phyloP scores from a whole-genome alignment of 2,329 filamentous ascomycete genomes.

The Hypoxylon sp. region DNA sequence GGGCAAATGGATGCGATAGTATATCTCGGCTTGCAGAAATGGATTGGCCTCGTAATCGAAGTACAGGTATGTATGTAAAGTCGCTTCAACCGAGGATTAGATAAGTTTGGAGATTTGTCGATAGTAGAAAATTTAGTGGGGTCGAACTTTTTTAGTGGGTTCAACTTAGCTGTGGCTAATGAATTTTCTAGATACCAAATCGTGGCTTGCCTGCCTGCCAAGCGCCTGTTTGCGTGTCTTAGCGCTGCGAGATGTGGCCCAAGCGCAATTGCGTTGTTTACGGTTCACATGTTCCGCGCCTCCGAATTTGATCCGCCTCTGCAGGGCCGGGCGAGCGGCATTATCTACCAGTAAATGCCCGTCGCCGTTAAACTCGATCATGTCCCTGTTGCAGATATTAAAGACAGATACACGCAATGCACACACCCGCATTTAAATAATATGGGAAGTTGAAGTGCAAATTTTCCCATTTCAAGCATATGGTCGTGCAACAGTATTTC shows the following conservation, averaged over 20 bases:
- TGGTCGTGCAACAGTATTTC: too few relatives aligned
- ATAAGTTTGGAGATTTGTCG: conserved; percentile 28
- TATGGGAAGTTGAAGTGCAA: too few relatives aligned
- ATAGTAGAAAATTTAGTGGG: conserved; percentile 43
- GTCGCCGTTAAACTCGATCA: conserved; percentile 11
- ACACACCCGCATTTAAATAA: too few relatives aligned
- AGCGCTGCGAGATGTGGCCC: background rate
- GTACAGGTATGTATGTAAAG: conserved; percentile 1
- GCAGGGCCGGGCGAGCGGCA: conserved; percentile 34
- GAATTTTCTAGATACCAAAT: too few relatives aligned
- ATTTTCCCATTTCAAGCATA: too few relatives aligned
- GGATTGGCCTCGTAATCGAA: background rate
- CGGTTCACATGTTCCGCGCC: conserved; percentile 34
- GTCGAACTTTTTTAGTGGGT: conserved; percentile 27
- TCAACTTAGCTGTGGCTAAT: background rate
- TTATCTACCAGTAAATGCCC: too few relatives aligned
- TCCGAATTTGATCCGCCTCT: conserved; percentile 33
- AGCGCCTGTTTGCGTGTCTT: too few relatives aligned
- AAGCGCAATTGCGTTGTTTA: conserved; percentile 20
- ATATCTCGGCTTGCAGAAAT: background rate
- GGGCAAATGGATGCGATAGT: background rate
- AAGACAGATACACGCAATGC: too few relatives aligned
- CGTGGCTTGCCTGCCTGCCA: too few relatives aligned
- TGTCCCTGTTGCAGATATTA: too few relatives aligned
- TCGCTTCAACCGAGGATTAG: conserved; percentile 22